Evolutionary conservation across 169 alveolate genomes (phyloP).

Genomic region (Haemoproteus tartakovskyi): DNA sequence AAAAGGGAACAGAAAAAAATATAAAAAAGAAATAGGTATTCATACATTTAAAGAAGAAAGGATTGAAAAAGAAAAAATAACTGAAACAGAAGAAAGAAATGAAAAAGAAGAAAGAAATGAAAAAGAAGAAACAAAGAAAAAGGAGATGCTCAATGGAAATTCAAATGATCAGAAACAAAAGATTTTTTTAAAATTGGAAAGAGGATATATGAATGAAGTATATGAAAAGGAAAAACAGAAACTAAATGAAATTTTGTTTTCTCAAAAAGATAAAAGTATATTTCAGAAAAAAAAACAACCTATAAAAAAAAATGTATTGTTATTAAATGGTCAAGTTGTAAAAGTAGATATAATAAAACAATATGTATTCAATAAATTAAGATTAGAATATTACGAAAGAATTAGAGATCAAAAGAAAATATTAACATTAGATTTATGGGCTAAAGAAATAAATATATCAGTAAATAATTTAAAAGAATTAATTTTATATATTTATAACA

Average conservation of each 20-base stretch:
- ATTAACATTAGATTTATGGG: conserved; percentile 48
- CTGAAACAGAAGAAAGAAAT: not conserved
- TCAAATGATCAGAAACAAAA: conserved; percentile 1
- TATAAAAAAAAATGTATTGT: conserved; percentile 32
- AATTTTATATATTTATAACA: conserved; percentile 52
- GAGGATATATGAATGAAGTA: conserved; percentile 53
- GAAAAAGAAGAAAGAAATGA: not conserved
- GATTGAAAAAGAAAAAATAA: not conserved
- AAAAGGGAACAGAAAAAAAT: not conserved
- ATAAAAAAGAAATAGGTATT: not conserved
- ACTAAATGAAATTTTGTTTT: conserved; percentile 4
- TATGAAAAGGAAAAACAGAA: conserved; percentile 32
- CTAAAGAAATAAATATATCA: conserved; percentile 55
- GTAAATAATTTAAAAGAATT: conserved; percentile 46
- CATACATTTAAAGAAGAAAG: not conserved
- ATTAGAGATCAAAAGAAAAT: conserved; percentile 59
- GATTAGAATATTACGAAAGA: conserved; percentile 56
- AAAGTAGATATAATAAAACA: conserved; percentile 36
- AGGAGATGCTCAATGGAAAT: no score
- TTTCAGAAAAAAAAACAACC: conserved; percentile 5
- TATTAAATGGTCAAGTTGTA: conserved; percentile 47
- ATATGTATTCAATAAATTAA: conserved; percentile 39
- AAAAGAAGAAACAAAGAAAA: not conserved
- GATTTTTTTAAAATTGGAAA: conserved; percentile 18
- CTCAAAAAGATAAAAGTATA: conserved; percentile 34